Base-by-base conservation (phyloP, 169 alveolate species). In the Theileria annulata region DNA sequence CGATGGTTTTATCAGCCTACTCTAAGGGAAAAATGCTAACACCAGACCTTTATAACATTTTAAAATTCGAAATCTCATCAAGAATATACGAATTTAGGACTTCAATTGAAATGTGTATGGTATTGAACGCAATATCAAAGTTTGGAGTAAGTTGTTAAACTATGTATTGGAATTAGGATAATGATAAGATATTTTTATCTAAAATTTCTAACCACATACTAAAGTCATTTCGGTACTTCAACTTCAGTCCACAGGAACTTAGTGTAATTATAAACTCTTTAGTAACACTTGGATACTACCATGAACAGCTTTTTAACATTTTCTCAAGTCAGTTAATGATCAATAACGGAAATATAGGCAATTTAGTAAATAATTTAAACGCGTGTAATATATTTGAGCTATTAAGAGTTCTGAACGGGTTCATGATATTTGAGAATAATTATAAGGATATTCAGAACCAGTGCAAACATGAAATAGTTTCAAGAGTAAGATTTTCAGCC, bases 1-100 rank as follows among this genome's bases (percentile, higher is more conserved):
- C 87, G n/a, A 86, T 86, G 91, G 85, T 86, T 30, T 60, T 86
- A 58, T 80, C 91, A 66, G 91, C 91, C 4, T 86, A 86, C 48
- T 82, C 79, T 0, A 86, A 86, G 64, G 90, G 85, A 17, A 64
- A 67, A 5, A 64, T 80, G 56, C 19, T 71, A 67, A 75, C 75
- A 27, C 69, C 68, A n/a, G 35, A 30, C 3, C 62, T 84, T n/a
- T 51, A 71, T 37, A 6, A 42, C 30, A 33, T 35, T 19, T 28
- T 74, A 49, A 71, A 77, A 70, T 33, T 17, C 0, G 87, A 86
- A 49, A 67, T 82, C 48, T n/a, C 48, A 10, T 12, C 54, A 33
- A 33, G 90, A n/a, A 5, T 84, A 60, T 83, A 80, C 19, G 90
- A 86, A 42, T 63, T 86, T 37, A 47, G 13, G 25, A 75, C 87